These are phyloP conservation scores for Blastocystis sp. DNA, from an alignment of 352 stramenopile species.

Conservation along the genomic window DNA sequence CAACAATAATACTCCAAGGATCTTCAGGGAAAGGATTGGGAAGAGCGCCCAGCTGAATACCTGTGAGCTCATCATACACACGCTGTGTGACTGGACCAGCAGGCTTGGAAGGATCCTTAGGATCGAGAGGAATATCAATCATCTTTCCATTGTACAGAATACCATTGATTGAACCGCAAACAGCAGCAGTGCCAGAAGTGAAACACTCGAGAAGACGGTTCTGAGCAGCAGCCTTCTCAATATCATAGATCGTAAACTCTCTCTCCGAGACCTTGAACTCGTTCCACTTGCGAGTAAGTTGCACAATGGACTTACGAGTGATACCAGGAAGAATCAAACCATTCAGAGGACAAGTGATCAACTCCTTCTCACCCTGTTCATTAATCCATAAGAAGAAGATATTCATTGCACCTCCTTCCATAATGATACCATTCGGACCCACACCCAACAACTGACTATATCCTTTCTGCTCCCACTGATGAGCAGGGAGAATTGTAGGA, in stretches of 20 bases:
- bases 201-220: conserved; percentile 85
- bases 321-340: conserved; percentile 93
- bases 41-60: conserved; percentile 72
- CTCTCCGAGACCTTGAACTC: conserved; percentile 86
- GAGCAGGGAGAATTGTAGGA: conserved; percentile 63
- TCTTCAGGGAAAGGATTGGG: conserved; percentile 61
- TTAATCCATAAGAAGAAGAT: conserved; percentile 91
- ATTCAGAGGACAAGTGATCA: conserved; percentile 86
- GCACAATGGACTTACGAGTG: conserved; percentile 86
- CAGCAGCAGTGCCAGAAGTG: conserved; percentile 85
- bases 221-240: conserved; percentile 81
- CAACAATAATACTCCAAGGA: conserved; percentile 56
- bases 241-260: conserved; percentile 85
- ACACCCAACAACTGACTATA: conserved; percentile 52
- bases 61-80: conserved; percentile 78
- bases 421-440: conserved; percentile 65
- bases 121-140: conserved; percentile 80
- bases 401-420: conserved; percentile 90
- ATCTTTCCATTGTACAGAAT: conserved; percentile 88
- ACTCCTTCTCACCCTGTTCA: conserved; percentile 80
- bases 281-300: conserved; percentile 79
- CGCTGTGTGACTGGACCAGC: conserved; percentile 77
- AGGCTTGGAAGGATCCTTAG: conserved; percentile 71
- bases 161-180: conserved; percentile 83
- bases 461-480: conserved; percentile 61